Evolutionary conservation across 768 basidiomycete genomes (phyloP), one percentile per base, ranked within the genome.

Genomic region (Boletus edulis): DNA sequence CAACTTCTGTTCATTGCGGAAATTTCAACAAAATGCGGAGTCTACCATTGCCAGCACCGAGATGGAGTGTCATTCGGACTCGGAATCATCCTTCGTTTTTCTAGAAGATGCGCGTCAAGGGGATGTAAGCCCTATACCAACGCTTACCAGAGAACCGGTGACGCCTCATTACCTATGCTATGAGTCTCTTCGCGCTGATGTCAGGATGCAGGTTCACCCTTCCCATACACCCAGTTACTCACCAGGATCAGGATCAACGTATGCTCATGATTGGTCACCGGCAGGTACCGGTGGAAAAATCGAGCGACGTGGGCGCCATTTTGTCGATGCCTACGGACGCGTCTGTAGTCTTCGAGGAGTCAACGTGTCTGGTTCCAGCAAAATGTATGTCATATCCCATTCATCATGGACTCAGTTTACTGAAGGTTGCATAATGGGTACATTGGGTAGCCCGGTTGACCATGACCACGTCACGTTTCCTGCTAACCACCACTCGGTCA

Each of bases 321-420:
- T 97, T 61, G 73, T 94, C 2, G 95, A 98, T 67, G 72, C 72
- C 2, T 82, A 84, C 62, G 91, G 90, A 4, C 82, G 95, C 45
- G 85, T 95, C 4, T 87, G 94, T 65, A 81, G 77, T 53, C 74
- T 94, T 38, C 78, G 93, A 56, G 95, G 95, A 10, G 91, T 89
- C 32, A 97, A 97, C 67, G 71, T 98, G 35, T 84, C 89, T 4
- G 94, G 92, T 5, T 81, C 78, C 31, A 86, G 82, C 62, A 98
- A 98, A 77, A 82, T 84, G 93, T 91, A 69, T 55, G 62, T 40
- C 13, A 17, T n/a, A 18, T 13, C 17, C 12, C 20, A 34, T 41
- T 45, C 10, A 10, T 32, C 22, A 11, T 32, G 49, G 1, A 9
- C 5, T 84, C 14, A 76, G 45, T 49, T 14, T 22, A 4, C 34